Conservation (phyloP, 345 rosid species). For the Aquilaria sinensis region DNA sequence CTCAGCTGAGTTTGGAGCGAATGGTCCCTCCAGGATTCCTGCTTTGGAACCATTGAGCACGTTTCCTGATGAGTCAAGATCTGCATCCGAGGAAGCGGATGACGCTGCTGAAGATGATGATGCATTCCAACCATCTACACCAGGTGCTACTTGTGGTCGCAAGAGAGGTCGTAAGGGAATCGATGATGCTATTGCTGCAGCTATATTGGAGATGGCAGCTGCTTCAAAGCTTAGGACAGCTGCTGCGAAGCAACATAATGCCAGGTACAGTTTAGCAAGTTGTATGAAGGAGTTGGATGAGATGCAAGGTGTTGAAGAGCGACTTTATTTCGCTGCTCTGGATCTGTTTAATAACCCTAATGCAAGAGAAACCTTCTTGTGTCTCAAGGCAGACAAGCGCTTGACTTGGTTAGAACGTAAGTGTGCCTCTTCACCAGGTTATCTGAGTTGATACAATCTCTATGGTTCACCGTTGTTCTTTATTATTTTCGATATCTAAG, state of each 20-base stretch:
- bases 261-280: constrained; percentile 35
- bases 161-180: constrained; percentile 49
- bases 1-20: constrained; percentile 15
- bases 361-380: constrained; percentile 53
- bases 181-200: constrained; percentile 52
- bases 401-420: constrained; percentile 42
- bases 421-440: constrained; percentile 17
- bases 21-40: constrained; percentile 8
- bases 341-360: constrained; percentile 35
- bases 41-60: constrained; percentile 16
- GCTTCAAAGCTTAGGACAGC: constrained; percentile 41
- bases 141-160: constrained; percentile 10
- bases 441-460: neutral
- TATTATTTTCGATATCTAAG: too few species aligned
- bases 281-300: constrained; percentile 44
- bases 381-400: constrained; percentile 35
- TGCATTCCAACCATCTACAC: constrained; percentile 9
- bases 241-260: constrained; percentile 22
- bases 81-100: constrained; percentile 30
- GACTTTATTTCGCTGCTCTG: constrained; percentile 43
- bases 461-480: too few species aligned
- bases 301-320: constrained; percentile 28
- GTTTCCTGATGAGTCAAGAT: constrained; percentile 24
- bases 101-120: constrained; percentile 15
- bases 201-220: constrained; percentile 48